Evolutionary conservation across 352 stramenopile species (phyloP).

Genomic region (Globisporangium megalacanthum): DNA sequence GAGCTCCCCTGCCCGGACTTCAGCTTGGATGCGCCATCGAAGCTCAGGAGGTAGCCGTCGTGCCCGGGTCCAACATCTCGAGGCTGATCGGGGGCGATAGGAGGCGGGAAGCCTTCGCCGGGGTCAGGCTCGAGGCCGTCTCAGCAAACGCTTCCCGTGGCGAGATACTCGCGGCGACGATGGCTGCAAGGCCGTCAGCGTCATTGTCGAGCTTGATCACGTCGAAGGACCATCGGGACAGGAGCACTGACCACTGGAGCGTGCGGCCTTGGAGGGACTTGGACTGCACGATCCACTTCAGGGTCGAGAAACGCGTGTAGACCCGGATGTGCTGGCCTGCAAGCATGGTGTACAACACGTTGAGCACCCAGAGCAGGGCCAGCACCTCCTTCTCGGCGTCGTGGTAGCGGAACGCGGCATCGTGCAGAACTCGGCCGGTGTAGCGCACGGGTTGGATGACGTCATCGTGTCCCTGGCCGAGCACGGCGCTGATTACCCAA

Average conservation of each 20-base stretch:
- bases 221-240: conserved; percentile 11
- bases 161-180: too few relatives aligned
- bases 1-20: conserved; percentile 7
- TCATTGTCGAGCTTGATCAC: neutral
- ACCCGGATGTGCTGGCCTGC: conserved; percentile 2
- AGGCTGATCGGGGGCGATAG: conserved; percentile 3
- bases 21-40: conserved; percentile 17
- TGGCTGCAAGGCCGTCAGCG: conserved; percentile 2
- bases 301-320: conserved; percentile 17
- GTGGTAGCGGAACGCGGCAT: conserved; percentile 13
- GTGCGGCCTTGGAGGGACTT: conserved; percentile 11
- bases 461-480: conserved; percentile 12
- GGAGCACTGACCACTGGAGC: conserved; percentile 12
- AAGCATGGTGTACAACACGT: conserved; percentile 7
- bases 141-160: too few relatives aligned
- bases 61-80: neutral
- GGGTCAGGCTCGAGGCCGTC: too few relatives aligned
- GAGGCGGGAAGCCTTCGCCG: too few relatives aligned
- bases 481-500: conserved; percentile 13
- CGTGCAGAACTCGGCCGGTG: conserved; percentile 4
- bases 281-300: conserved; percentile 16
- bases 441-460: conserved; percentile 12
- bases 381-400: conserved; percentile 16
- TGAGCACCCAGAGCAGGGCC: conserved; percentile 3
- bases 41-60: conserved; percentile 12